Evolutionary conservation across 2,329 filamentous ascomycete genomes (phyloP).

Genomic region (Aspergillus hortae): DNA sequence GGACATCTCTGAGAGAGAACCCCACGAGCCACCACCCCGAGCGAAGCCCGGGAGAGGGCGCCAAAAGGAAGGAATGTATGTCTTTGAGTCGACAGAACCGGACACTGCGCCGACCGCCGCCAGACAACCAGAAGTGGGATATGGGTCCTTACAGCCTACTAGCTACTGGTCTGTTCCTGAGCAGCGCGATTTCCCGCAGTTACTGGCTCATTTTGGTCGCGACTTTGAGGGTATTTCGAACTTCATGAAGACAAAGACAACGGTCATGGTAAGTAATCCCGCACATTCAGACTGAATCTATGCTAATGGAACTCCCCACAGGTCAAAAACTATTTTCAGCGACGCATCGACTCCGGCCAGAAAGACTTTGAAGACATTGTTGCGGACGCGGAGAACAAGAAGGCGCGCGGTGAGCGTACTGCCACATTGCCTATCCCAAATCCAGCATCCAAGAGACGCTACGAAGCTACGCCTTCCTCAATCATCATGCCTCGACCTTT

Average conservation of each 20-base stretch:
- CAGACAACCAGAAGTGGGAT: constrained; percentile 29
- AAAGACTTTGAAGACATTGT: constrained; percentile 44
- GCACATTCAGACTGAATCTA: too few relatives aligned
- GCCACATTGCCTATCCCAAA: constrained; percentile 43
- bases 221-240: constrained; percentile 49
- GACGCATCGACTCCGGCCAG: constrained; percentile 42
- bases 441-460: constrained; percentile 45
- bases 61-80: constrained; percentile 32
- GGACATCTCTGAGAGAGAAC: constrained; percentile 27
- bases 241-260: constrained; percentile 51
- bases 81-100: constrained; percentile 33
- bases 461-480: constrained; percentile 43
- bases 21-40: constrained; percentile 19
- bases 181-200: constrained; percentile 44
- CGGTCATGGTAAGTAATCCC: constrained; percentile 45
- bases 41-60: constrained; percentile 27
- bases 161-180: constrained; percentile 54
- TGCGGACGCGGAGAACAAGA: constrained; percentile 42
- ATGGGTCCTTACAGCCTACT: constrained; percentile 42
- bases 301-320: constrained; percentile 12
- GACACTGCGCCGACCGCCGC: constrained; percentile 18
- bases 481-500: constrained; percentile 38
- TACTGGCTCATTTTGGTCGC: constrained; percentile 46
- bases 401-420: constrained; percentile 42
- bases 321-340: constrained; percentile 50